Percentiles rank a stretch among this genome's conserved stretches.
These are phyloP conservation scores for Tetrahymena malaccensis DNA, from an alignment of 73 alveolate genomes.

Conservation along the genomic window DNA sequence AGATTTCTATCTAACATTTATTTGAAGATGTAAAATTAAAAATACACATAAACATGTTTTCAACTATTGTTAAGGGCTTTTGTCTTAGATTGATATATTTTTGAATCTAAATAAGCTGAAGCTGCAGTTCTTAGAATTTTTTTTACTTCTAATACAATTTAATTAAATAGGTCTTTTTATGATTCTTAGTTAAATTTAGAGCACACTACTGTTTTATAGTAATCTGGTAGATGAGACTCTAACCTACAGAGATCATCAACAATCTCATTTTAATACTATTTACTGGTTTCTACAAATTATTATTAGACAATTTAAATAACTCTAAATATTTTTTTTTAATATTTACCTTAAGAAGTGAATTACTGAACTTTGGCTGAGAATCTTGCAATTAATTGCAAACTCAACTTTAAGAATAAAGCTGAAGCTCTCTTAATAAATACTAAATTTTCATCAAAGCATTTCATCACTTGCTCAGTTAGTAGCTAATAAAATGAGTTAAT, in stretches of 20 bases:
- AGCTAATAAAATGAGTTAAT: background rate
- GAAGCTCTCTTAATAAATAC: background rate
- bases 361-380: background rate
- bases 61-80: background rate
- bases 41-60: background rate
- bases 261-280: background rate
- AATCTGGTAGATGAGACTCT: background rate
- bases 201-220: background rate
- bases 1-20: background rate
- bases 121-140: background rate
- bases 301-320: background rate
- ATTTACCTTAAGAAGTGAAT: background rate
- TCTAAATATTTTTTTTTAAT: background rate
- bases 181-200: background rate
- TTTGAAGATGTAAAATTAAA: background rate
- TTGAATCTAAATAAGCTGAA: background rate
- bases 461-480: background rate
- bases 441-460: background rate
- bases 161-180: background rate
- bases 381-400: background rate
- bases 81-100: background rate
- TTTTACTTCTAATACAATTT: background rate
- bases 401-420: background rate
- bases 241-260: background rate
- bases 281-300: background rate